Evolutionary conservation across 176 grass and related monocot species (phyloP), one percentile per base, ranked within the genome.

Genomic region (Zea luxurians): DNA sequence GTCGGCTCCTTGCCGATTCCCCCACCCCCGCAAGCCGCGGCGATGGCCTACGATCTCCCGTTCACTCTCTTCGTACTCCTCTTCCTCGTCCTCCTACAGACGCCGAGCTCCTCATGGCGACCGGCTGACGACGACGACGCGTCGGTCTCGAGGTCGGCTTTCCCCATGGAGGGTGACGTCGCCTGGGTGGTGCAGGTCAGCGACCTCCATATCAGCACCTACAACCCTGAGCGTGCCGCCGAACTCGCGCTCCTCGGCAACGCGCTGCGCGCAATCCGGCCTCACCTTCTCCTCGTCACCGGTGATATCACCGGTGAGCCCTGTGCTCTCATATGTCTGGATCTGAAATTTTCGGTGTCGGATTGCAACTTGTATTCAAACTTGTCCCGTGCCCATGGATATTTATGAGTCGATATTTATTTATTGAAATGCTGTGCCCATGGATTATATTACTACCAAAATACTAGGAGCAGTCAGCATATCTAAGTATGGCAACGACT

Each of bases 121-220:
- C n/a, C 43, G 79, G 78, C 48, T 55, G 81, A 8, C 37, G 80
- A 43, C 17, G 73, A 71, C 40, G 79, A 76, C 41, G 71, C 73
- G 35, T 36, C 66, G 71, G 84, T 92, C 73, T 74, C 76, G 70
- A 86, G 91, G 80, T 86, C 85, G 52, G 86, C 66, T 4, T 92
- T 97, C 85, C 64, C 82, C 80, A 84, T 97, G 58, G 87, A 94
- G 8, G 91, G 78, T 11, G 85, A 97, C 68, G 91, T 97, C 18
- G 87, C 84, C 10, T 97, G 94, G 91, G 77, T 90, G 78, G 81
- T 97, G 70, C 94, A 97, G 80, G 83, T 94, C 43, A 89, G 86
- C 46, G 91, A 92, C 60, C 91, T 97, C 73, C 91, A 97, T 76
- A 63, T 97, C 80, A 97, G 94, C 73, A 44, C 80, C 47, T 86